Conservation (phyloP, 345 rosid genomes). For the Turritis glabra region DNA sequence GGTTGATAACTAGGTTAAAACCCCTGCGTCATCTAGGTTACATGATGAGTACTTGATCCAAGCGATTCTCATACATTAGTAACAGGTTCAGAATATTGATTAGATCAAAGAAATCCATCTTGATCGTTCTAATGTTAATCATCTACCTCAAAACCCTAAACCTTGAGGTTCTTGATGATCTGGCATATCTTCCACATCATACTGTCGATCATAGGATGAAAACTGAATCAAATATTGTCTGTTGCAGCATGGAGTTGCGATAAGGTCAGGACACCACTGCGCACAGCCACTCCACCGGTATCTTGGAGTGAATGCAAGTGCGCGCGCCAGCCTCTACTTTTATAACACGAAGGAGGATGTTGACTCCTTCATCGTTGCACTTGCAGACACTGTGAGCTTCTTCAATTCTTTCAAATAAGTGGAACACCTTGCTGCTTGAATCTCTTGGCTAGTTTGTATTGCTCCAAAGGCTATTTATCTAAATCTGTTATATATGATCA, state of each 20-base stretch:
- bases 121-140: neutral
- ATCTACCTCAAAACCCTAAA: neutral
- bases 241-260: slow-evolving; percentile 93
- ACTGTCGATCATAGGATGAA: too few species aligned
- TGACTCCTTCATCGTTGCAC: slow-evolving; percentile 66
- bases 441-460: slow-evolving; percentile 1
- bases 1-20: neutral
- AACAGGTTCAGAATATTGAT: neutral
- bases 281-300: slow-evolving; percentile 91
- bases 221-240: slow-evolving; percentile 17
- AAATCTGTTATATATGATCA: neutral
- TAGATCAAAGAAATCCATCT: neutral
- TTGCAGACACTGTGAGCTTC: slow-evolving; percentile 75
- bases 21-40: neutral
- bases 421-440: neutral
- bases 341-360: slow-evolving; percentile 91
- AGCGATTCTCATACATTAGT: neutral
- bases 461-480: slow-evolving; percentile 9
- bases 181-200: neutral
- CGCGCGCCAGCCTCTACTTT: slow-evolving; percentile 93
- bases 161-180: neutral
- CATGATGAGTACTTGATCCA: neutral
- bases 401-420: slow-evolving; percentile 69
- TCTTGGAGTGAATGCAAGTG: slow-evolving; percentile 81
- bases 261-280: slow-evolving; percentile 97